These are phyloP conservation scores for Dendrobium chrysotoxum DNA, from an alignment of 106 monocot genomes.

Conservation along the genomic window DNA sequence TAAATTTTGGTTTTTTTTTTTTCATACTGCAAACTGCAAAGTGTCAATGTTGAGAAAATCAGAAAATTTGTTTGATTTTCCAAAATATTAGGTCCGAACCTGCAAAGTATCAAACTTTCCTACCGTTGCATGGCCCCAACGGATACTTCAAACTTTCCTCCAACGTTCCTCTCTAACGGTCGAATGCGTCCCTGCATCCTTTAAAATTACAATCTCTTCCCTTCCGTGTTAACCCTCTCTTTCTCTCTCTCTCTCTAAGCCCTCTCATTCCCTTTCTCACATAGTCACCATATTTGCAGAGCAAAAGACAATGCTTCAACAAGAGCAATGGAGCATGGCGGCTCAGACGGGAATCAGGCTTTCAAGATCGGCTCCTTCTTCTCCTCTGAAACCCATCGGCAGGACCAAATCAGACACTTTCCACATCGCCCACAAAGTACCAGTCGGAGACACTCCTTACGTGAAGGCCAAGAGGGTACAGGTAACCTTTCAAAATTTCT, in stretches of 20 bases:
- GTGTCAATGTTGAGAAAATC: no score
- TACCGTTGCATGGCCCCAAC: neutral
- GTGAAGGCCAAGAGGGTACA: constrained; percentile 85
- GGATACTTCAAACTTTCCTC: neutral
- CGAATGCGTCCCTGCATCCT: neutral
- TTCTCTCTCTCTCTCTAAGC: neutral
- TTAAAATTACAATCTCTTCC: neutral
- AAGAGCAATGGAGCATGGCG: constrained; percentile 3
- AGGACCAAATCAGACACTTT: constrained; percentile 39
- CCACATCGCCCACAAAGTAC: constrained; percentile 72
- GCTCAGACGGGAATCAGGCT: constrained; percentile 12
- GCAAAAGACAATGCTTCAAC: neutral
- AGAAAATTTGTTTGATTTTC: neutral
- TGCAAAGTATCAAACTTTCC: neutral
- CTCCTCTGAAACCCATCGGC: constrained; percentile 44
- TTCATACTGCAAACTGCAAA: no score
- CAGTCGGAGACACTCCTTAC: constrained; percentile 85
- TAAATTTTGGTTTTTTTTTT: no score
- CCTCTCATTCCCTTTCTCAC: neutral
- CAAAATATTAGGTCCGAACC: neutral
- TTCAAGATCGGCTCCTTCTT: constrained; percentile 58
- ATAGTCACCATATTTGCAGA: neutral
- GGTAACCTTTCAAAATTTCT: constrained; percentile 25
- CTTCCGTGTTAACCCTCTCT: neutral
- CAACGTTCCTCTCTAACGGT: constrained; percentile 4